Evolutionary conservation across 2,329 filamentous ascomycete genomes (phyloP).

Genomic region (Neonectria punicea): DNA sequence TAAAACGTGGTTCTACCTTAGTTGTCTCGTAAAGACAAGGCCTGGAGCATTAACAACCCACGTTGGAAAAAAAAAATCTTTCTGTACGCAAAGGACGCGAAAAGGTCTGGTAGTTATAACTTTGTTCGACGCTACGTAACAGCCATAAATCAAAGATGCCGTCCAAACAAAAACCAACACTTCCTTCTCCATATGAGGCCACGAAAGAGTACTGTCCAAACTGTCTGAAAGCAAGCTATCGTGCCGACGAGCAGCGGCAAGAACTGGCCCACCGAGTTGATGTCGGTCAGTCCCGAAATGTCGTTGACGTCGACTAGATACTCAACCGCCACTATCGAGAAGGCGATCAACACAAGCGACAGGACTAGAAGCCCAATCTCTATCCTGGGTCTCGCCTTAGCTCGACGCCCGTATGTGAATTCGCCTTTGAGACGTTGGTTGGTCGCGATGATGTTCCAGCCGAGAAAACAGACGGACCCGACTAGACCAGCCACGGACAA

Average conservation of each 20-base stretch:
- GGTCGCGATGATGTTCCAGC: background rate
- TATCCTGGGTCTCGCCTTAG: background rate
- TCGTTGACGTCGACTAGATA: background rate
- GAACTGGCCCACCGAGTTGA: constrained; percentile 2
- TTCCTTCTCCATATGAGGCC: background rate
- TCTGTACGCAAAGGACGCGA: background rate
- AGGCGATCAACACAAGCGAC: background rate
- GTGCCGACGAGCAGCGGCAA: background rate
- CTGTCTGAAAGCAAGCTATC: background rate
- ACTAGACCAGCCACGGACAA: background rate
- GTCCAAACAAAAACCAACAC: background rate
- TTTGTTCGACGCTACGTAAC: too few species aligned
- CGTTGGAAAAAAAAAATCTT: too few species aligned
- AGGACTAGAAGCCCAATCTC: background rate
- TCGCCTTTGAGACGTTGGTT: background rate
- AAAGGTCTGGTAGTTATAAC: background rate
- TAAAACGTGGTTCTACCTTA: too few species aligned
- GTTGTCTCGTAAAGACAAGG: too few species aligned
- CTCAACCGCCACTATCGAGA: background rate
- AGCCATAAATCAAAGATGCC: background rate
- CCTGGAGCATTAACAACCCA: too few species aligned
- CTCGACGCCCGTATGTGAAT: background rate
- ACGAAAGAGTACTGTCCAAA: background rate
- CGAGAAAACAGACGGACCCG: background rate
- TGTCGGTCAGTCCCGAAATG: background rate